phyloP scores from a whole-genome alignment of 2,329 filamentous ascomycete genomes.

The Sclerotinia sclerotiorum region DNA sequence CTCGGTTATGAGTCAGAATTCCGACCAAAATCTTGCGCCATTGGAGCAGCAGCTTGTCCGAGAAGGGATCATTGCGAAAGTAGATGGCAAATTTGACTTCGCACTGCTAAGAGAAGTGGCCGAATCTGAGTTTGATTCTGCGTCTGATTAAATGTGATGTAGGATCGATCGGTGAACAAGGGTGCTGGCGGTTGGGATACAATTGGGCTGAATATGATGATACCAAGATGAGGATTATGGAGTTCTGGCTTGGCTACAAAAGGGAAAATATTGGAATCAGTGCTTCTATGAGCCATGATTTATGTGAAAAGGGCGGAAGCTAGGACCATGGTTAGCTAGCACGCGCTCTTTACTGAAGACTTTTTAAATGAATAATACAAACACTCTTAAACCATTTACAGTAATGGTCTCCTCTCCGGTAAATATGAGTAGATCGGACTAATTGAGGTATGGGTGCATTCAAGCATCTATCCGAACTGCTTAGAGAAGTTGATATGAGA shows the following conservation, averaged over 20 bases:
- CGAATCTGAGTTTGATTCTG: slow-evolving; percentile 36
- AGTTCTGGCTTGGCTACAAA: background rate
- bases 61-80: slow-evolving; percentile 34
- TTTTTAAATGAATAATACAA: background rate
- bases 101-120: slow-evolving; percentile 36
- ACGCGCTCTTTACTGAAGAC: background rate
- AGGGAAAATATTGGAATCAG: too few species aligned
- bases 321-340: background rate
- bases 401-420: too few species aligned
- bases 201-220: background rate
- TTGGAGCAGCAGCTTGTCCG: slow-evolving; percentile 36
- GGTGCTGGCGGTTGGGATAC: background rate
- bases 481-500: background rate
- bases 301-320: background rate
- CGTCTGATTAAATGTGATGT: slow-evolving; percentile 34
- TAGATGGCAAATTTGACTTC: slow-evolving; percentile 43
- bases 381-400: background rate
- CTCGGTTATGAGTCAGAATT: slow-evolving; percentile 39
- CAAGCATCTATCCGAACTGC: too few species aligned
- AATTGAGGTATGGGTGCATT: background rate
- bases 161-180: background rate
- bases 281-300: background rate
- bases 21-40: slow-evolving; percentile 35
- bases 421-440: background rate
- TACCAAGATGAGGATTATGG: background rate